These are phyloP conservation scores for Fusarium nanum DNA, from an alignment of 2,329 filamentous ascomycete genomes.

Conservation along the genomic window DNA sequence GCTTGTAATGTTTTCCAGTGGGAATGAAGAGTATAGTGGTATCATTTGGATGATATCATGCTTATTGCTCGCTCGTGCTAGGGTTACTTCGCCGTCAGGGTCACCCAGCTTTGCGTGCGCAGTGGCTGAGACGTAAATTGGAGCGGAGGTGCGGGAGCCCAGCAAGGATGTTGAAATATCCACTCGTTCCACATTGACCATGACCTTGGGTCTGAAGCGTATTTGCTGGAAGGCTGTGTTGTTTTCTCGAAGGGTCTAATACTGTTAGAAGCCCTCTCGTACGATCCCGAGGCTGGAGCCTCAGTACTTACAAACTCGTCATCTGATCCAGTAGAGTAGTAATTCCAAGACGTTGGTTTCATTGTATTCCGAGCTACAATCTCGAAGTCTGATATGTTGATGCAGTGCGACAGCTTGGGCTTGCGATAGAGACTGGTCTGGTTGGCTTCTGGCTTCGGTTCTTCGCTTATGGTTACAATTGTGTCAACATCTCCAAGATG, in stretches of 20 bases:
- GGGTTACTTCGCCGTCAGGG: conserved; percentile 15
- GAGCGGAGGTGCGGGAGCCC: background rate
- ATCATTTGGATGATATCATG: conserved; percentile 29
- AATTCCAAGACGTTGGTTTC: conserved; percentile 23
- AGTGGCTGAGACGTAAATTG: conserved; percentile 26
- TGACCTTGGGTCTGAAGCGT: conserved; percentile 17
- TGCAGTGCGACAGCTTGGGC: conserved; percentile 13
- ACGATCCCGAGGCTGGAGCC: too few species aligned
- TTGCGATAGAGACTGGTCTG: background rate
- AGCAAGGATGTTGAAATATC: conserved; percentile 18
- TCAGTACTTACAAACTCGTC: conserved; percentile 22
- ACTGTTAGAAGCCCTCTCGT: background rate
- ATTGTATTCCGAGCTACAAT: background rate
- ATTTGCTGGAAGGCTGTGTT: conserved; percentile 2
- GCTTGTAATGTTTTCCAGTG: background rate
- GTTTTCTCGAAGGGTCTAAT: conserved; percentile 22
- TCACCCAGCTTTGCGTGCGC: conserved; percentile 24
- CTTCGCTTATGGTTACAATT: background rate
- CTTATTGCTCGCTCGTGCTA: conserved; percentile 13
- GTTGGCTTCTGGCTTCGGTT: background rate
- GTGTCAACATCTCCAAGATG: conserved; percentile 19
- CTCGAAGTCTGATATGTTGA: conserved; percentile 22
- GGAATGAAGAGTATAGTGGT: conserved; percentile 20
- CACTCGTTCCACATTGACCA: conserved; percentile 24
- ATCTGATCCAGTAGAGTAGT: conserved; percentile 28